Base-by-base conservation (phyloP, 2,329 filamentous ascomycete genomes). In the Exophiala bonariae region DNA sequence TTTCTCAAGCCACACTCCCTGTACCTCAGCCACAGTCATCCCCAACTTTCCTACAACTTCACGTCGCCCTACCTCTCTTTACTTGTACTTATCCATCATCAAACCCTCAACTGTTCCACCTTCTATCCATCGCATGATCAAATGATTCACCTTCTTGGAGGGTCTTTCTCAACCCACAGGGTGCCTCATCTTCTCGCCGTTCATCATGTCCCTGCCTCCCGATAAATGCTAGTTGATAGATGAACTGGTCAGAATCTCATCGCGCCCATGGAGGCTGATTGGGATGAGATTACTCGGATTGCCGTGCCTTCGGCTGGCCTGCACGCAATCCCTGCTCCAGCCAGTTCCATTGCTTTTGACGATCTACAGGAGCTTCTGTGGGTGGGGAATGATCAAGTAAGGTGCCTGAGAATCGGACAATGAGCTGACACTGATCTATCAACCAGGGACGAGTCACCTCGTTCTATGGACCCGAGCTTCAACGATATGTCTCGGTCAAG, bases 371-470 rank as follows among this genome's bases (percentile, higher is more conserved):
- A 99, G 67, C 78, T 99, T 28, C 72, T 99, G 43, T 99, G 95
- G 93, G 83, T 85, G 3, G 95, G 91, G 37, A 95, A 93, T 67
- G 88, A 93, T 72, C 89, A 85, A 76, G 89, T 93, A 76, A 74
- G 81, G 69, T 28, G 32, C 8, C 20, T 11, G 2, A 26, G 23
- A 41, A 50, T 56, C 26, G 5, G 41, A 7, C 17, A 11, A 30
- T 10, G 17, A 13, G 17, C 19, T 43, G 42, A 36, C 33, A 31
- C 39, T 30, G 30, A 50, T 50, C 23, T 50, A 20, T 42, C n/a
- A 14, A 26, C 22, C 58, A 96, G 89, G 93, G 93, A 53, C 84
- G 90, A 56, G 82, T 97, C 38, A 86, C 83, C 35, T 96, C 92
- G 9, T 96, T 95, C 69, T 89, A 89, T 67, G 86, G 89, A 43